Evolutionary conservation across 164 flowering plant species (phyloP).

Genomic region (Magnolia changhungtana): DNA sequence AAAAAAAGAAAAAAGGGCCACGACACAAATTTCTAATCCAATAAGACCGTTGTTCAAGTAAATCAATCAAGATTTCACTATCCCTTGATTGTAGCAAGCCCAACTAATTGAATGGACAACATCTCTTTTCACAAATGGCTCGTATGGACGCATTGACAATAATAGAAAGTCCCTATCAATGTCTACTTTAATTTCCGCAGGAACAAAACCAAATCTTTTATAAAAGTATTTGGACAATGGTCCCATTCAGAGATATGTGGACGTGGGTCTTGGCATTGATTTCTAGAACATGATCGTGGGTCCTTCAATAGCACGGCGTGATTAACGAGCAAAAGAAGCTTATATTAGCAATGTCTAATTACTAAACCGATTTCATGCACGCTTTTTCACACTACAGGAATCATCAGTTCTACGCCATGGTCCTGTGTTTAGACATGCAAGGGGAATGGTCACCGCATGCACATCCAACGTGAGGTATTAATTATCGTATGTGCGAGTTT

Average conservation of each 20-base stretch:
- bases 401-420: neutral
- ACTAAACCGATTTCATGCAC: neutral
- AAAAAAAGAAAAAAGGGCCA: neutral
- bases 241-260: neutral
- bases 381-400: neutral
- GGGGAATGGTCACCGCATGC: too few relatives aligned
- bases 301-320: neutral
- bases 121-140: neutral
- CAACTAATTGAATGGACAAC: neutral
- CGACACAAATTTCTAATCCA: neutral
- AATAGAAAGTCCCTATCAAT: neutral
- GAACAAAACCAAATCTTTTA: too few relatives aligned
- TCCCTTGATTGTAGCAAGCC: constrained; percentile 1
- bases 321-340: neutral
- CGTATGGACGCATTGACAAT: neutral
- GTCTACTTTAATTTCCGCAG: neutral
- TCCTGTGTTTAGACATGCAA: too few relatives aligned
- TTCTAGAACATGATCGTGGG: neutral
- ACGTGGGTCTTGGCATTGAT: neutral
- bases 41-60: neutral
- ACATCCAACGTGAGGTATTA: too few relatives aligned
- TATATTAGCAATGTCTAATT: neutral
- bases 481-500: too few relatives aligned
- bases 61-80: neutral
- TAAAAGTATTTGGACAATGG: neutral